Base-by-base conservation (phyloP, 768 basidiomycete species). In the Coprinopsis marcescibilis region DNA sequence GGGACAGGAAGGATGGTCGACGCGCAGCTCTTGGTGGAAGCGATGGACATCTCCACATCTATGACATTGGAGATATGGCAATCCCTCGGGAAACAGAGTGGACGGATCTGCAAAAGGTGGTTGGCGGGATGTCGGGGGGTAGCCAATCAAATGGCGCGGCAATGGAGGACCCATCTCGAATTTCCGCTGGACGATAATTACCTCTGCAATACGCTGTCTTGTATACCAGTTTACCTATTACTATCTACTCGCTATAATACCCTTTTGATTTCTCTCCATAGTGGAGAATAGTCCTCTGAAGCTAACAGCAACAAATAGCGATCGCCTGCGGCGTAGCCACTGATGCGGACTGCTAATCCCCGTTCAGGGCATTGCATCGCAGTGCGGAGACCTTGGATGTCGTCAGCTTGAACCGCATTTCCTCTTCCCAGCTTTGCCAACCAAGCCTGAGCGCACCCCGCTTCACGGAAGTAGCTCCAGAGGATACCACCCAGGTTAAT, bases 1-100 rank as follows among this genome's bases (percentile, higher is more conserved):
- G 94, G 93, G 96, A 99, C 59, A 73, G 78, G 44, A 89, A 94
- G 58, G 91, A 97, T 45, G 94, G 93, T 0, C 80, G 90, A 27
- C 81, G 93, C 20, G 92, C 80, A 2, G 95, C 88, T 1, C 64
- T 98, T 23, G 96, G 95, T 24, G 88, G 89, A 3, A 89, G 89
- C 53, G 95, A 98, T 53, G 96, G 96, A 12, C 81, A 78, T 52
- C 66, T 99, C 49, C 95, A 96, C 65, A 76, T 99, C 27, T 98
- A 95, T 61, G 95, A 97, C 60, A 81, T 98, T 52, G 91, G 93
- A 10, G 93, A 97, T 57, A 81, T 89, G 75, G 86, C 81, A 0
- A 73, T 88, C 19, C 89, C 94, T 1, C 70, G 89, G 48, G 95
- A 98, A 65, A 75, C 80, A 4, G 95, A 98, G 64, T 98, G 95